Conservation (phyloP, 306 rosid genomes). For the Citrullus amarus region DNA sequence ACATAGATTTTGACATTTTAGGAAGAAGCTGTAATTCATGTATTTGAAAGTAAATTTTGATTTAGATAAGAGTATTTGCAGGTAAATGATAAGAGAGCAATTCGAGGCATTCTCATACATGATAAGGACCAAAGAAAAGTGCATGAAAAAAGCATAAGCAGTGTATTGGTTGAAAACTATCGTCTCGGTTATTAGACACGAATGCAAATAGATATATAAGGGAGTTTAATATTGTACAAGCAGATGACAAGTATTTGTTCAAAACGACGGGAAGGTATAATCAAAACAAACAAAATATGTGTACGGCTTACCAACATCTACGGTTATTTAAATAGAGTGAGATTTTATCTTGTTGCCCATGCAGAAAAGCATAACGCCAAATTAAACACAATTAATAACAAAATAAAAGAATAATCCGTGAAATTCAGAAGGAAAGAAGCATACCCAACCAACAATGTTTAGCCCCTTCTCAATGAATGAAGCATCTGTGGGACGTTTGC, state of each 20-base stretch:
- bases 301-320: not conserved
- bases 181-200: not conserved
- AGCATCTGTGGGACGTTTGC: conserved; percentile 96
- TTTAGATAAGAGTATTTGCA: not conserved
- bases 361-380: not conserved
- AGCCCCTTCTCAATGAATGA: conserved; percentile 91
- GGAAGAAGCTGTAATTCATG: not conserved
- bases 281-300: not conserved
- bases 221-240: not conserved
- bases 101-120: not conserved
- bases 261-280: not conserved
- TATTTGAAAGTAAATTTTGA: not conserved
- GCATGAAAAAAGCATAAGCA: not conserved
- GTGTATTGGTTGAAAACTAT: not conserved
- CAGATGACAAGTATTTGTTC: not conserved
- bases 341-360: not conserved
- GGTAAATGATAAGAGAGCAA: not conserved
- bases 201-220: not conserved
- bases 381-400: not conserved
- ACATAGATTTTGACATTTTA: not conserved
- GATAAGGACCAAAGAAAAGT: not conserved
- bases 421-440: conserved; percentile 11
- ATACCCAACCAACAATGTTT: conserved; percentile 98
- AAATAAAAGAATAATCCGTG: not conserved
- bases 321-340: not conserved